Base-by-base conservation (phyloP, 495 filamentous ascomycete genomes). In the Staphylotrichum tortipilum region DNA sequence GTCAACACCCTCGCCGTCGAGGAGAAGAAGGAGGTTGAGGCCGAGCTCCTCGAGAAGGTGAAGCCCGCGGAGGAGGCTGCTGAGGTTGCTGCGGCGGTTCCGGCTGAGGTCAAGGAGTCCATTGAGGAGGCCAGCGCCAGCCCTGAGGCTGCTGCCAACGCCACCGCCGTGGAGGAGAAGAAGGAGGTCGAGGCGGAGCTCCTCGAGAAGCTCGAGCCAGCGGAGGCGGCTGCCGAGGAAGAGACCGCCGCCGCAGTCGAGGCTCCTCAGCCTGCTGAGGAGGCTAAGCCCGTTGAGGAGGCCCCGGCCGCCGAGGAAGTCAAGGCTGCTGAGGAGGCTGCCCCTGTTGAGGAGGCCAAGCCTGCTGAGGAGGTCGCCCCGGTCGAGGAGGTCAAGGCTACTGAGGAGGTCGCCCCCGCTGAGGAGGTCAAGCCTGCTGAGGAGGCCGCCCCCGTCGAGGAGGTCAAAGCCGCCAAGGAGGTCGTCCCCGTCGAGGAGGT, bases 21-120 rank as follows among this genome's bases (percentile, higher is more conserved):
- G 48, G 86, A 89, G 62, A 94, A 94, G 79, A 80, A 78, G 62
- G 81, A 76, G 15, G 71, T 87, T 28, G 88, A 91, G 68, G 57
- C 78, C 18, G 81, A 89, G 65, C 68, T 89, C 2, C 68, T 81
- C 41, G 68, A 75, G 47, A 56, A 73, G 47, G 66, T 71, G 14
- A 59, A 70, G 48, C 49, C 61, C 4, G 55, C 52, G 17, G 46
- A 28, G 10, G 26, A 5, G 26, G 26, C 26, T 2, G 26, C 6
- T 10, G 81, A 28, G 10, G 76, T 17, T 71, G 86, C 29, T 88
- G 57, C 67, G 11, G 73, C 78, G 35, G 85, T 87, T 7, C 88
- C 88, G 3, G 71, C 74, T 8, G 71, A 82, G 45, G 88, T 91
- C 30, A 85, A 84, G 70, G 76, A 87, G 43, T 89, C 85, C 3